Percentiles rank a stretch among this genome's conserved stretches.
phyloP scores from a whole-genome alignment of 371 early-diverging fungal species.

The Mortierella sp. region DNA sequence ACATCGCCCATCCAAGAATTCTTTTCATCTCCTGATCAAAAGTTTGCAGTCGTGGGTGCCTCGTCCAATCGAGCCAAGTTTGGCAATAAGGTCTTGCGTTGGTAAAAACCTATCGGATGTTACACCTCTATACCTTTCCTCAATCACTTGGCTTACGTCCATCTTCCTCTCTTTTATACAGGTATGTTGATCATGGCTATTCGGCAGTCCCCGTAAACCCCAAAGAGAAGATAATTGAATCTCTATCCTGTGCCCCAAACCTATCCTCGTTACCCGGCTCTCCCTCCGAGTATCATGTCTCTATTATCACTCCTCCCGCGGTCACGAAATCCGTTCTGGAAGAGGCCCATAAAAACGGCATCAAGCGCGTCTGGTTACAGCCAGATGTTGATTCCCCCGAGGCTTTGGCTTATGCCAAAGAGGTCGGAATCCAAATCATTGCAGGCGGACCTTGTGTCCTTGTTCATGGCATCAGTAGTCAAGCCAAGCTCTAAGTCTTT shows the following conservation, averaged over 20 bases:
- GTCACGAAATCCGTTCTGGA: constrained; percentile 74
- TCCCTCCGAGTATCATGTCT: constrained; percentile 61
- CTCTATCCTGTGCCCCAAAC: constrained; percentile 30
- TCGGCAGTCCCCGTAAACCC: constrained; percentile 53
- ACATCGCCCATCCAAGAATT: constrained; percentile 29
- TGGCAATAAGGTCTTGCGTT: constrained; percentile 83
- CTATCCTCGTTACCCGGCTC: constrained; percentile 40
- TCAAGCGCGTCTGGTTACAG: constrained; percentile 83
- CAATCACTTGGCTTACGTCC: background rate
- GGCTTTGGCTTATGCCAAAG: constrained; percentile 64
- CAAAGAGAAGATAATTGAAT: constrained; percentile 44
- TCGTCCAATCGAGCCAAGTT: constrained; percentile 76
- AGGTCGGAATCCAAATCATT: constrained; percentile 68
- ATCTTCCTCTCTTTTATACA: constrained; percentile 1
- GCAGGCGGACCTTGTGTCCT: constrained; percentile 84
- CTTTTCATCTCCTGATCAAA: constrained; percentile 40
- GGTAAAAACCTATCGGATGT: constrained; percentile 59
- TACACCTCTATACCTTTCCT: background rate
- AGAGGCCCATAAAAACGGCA: constrained; percentile 73
- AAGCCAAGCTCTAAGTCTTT: constrained; percentile 31
- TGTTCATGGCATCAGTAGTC: constrained; percentile 63
- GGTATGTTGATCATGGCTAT: constrained; percentile 53
- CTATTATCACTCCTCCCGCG: constrained; percentile 85
- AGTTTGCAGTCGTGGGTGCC: constrained; percentile 85
- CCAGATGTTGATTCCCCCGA: constrained; percentile 80